A percentile compares a stretch with the other conserved stretches of the same genome.
These are phyloP conservation scores for Termitomyces sp. DNA, from an alignment of 768 basidiomycete species.

Conservation along the genomic window DNA sequence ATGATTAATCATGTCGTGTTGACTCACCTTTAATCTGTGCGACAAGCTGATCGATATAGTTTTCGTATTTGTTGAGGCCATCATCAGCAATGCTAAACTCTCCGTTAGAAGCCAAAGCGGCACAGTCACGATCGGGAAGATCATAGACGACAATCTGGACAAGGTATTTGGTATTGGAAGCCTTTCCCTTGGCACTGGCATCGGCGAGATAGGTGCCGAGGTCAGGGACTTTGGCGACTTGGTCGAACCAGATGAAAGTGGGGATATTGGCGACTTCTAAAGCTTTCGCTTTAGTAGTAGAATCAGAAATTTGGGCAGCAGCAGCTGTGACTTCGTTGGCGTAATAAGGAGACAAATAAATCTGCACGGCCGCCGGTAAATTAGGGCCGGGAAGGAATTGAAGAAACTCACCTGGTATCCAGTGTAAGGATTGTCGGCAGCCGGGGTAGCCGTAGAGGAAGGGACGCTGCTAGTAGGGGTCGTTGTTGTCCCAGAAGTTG, in stretches of 20 bases:
- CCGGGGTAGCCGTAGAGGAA: background rate
- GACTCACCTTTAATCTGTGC: slow-evolving; percentile 45
- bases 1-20: background rate
- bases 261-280: slow-evolving; percentile 49
- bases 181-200: slow-evolving; percentile 38
- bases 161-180: slow-evolving; percentile 41
- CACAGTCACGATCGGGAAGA: slow-evolving; percentile 62
- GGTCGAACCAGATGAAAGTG: slow-evolving; percentile 59
- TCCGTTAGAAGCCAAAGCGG: slow-evolving; percentile 60
- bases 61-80: slow-evolving; percentile 48
- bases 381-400: background rate
- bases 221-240: slow-evolving; percentile 45
- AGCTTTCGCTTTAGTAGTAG: slow-evolving; percentile 46
- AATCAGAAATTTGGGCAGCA: slow-evolving; percentile 40
- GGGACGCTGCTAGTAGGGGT: slow-evolving; percentile 12
- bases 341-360: slow-evolving; percentile 52
- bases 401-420: slow-evolving; percentile 34
- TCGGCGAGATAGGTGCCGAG: slow-evolving; percentile 54
- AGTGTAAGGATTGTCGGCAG: slow-evolving; percentile 46
- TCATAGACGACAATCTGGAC: slow-evolving; percentile 54
- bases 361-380: slow-evolving; percentile 18
- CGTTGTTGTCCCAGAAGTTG: background rate
- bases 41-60: slow-evolving; percentile 59
- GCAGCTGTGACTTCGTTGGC: slow-evolving; percentile 48
- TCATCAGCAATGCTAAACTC: slow-evolving; percentile 55